These are phyloP conservation scores for Cercospora citrullina DNA, from an alignment of 2,329 filamentous ascomycete species.

Conservation along the genomic window DNA sequence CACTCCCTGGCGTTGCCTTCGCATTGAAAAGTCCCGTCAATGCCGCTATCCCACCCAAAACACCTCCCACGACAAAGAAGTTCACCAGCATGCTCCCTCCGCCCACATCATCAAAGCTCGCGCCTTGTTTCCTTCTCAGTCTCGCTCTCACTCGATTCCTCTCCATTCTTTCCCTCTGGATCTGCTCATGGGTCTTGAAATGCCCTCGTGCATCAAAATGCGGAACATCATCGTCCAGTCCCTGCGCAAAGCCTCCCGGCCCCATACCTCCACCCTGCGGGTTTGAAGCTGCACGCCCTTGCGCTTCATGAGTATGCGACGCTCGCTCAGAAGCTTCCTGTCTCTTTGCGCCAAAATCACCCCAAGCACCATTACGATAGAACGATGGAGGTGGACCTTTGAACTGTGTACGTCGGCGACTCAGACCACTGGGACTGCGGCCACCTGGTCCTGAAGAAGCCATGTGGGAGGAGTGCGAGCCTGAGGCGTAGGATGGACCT, in stretches of 20 bases:
- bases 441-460: constrained; percentile 60
- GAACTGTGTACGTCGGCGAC: constrained; percentile 72
- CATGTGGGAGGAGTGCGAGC: constrained; percentile 54
- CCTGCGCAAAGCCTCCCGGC: constrained; percentile 60
- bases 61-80: constrained; percentile 38
- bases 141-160: constrained; percentile 13
- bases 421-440: constrained; percentile 78
- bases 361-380: constrained; percentile 79
- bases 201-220: constrained; percentile 79
- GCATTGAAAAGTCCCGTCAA: constrained; percentile 24
- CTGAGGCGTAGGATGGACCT: constrained; percentile 45
- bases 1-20: background rate
- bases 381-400: constrained; percentile 86
- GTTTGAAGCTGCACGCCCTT: constrained; percentile 24
- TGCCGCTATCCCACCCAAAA: constrained; percentile 33
- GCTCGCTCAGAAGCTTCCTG: constrained; percentile 44
- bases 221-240: constrained; percentile 57
- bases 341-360: constrained; percentile 61
- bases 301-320: constrained; percentile 35
- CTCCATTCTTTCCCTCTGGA: constrained; percentile 40
- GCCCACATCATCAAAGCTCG: constrained; percentile 25
- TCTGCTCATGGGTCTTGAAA: constrained; percentile 68
- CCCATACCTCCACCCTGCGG: constrained; percentile 30
- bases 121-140: constrained; percentile 25
- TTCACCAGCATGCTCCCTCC: constrained; percentile 34